These are phyloP conservation scores for Euphorbia schlechtendalii DNA, from an alignment of 441 rosid genomes.

Conservation along the genomic window DNA sequence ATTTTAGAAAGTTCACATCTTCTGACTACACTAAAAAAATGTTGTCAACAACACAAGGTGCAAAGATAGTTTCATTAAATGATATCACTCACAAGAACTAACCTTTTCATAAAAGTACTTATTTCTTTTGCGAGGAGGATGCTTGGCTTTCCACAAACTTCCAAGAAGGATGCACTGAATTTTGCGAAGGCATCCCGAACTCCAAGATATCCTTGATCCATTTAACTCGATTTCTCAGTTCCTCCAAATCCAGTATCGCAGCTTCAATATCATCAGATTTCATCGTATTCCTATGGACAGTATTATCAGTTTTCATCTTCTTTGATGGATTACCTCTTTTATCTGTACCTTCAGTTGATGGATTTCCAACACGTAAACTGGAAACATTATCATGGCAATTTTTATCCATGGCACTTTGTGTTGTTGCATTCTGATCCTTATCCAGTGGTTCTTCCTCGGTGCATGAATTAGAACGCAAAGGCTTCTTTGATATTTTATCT, in stretches of 20 bases:
- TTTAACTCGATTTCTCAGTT: conserved; percentile 46
- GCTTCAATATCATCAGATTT: conserved; percentile 44
- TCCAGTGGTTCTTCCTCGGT: conserved; percentile 6
- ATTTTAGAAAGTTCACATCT: no score
- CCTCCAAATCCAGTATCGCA: conserved; percentile 61
- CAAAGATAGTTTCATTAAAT: no score
- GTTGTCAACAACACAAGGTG: no score
- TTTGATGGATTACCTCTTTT: conserved; percentile 16
- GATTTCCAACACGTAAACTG: conserved; percentile 18
- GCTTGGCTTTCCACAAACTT: conserved; percentile 36
- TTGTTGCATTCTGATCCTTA: conserved; percentile 9
- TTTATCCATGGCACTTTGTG: conserved; percentile 19
- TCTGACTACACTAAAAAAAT: no score
- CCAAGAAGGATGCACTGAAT: conserved; percentile 32
- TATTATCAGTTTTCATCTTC: conserved; percentile 31
- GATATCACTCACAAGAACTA: not conserved
- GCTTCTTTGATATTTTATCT: conserved; percentile 8
- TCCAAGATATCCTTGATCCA: conserved; percentile 46
- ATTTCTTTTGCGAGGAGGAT: conserved; percentile 26
- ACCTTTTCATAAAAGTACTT: conserved; percentile 18
- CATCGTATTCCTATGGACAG: conserved; percentile 18
- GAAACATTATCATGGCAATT: conserved; percentile 28
- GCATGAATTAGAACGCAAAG: conserved; percentile 9
- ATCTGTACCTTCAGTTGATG: conserved; percentile 20
- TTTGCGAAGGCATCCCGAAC: conserved; percentile 24